Evolutionary conservation across 2,329 filamentous ascomycete species (phyloP).

Genomic region (Iodosphaeria phyllophila): DNA sequence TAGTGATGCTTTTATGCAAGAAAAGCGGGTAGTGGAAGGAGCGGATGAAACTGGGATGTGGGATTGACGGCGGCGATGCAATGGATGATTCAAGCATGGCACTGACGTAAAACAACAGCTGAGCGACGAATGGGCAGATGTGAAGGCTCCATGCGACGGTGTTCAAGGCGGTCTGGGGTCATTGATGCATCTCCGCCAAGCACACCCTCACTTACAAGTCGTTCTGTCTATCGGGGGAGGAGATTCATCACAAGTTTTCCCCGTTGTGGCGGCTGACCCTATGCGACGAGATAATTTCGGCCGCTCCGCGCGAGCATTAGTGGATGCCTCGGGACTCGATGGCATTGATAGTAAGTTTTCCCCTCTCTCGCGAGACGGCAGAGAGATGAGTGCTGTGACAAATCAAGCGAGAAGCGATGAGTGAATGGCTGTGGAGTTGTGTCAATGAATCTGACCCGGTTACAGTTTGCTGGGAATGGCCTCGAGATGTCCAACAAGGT

Average conservation of each 20-base stretch:
- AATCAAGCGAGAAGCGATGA: too few species aligned
- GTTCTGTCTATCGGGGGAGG: constrained; percentile 61
- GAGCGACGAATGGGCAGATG: constrained; percentile 64
- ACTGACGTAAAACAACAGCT: constrained; percentile 33
- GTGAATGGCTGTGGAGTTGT: not conserved
- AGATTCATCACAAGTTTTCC: constrained; percentile 45
- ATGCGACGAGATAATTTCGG: constrained; percentile 50
- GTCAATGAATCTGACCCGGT: constrained; percentile 1
- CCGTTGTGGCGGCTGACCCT: constrained; percentile 42
- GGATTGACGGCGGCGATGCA: constrained; percentile 1
- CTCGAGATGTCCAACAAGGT: constrained; percentile 45
- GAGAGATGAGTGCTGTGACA: too few species aligned
- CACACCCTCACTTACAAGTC: constrained; percentile 53
- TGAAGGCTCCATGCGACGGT: constrained; percentile 53
- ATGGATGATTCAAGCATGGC: not conserved
- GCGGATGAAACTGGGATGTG: too few species aligned
- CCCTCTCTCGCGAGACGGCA: constrained; percentile 1
- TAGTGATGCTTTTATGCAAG: constrained; percentile 2
- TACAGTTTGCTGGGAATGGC: constrained; percentile 67
- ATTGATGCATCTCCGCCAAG: constrained; percentile 52
- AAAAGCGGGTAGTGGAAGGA: not conserved
- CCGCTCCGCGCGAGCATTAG: constrained; percentile 42
- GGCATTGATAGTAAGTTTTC: constrained; percentile 51
- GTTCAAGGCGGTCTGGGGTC: constrained; percentile 53
- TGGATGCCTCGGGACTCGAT: constrained; percentile 53